Percentiles rank a stretch among this genome's conserved stretches.
These are phyloP conservation scores for Fusarium buharicum DNA, from an alignment of 2,329 filamentous ascomycete genomes.

Conservation along the genomic window DNA sequence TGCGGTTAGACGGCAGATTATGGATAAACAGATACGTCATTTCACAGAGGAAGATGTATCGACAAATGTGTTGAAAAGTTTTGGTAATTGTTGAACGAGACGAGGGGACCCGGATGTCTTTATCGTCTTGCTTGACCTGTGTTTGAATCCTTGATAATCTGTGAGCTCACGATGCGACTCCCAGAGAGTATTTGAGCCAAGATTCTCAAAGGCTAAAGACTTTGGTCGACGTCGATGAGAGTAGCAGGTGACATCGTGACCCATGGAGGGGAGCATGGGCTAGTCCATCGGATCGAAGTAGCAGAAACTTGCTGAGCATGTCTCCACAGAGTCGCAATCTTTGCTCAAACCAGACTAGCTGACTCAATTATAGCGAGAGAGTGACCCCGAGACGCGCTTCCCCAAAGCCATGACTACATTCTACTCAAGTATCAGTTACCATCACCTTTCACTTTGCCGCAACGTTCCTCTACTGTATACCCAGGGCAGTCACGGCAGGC, in stretches of 20 bases:
- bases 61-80: slow-evolving; percentile 27
- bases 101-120: slow-evolving; percentile 15
- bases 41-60: slow-evolving; percentile 8
- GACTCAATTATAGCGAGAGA: slow-evolving; percentile 15
- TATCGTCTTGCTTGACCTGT: slow-evolving; percentile 15
- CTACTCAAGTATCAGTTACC: slow-evolving; percentile 13
- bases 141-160: not conserved
- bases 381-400: slow-evolving; percentile 11
- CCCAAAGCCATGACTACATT: slow-evolving; percentile 26
- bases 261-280: slow-evolving; percentile 34
- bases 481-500: slow-evolving; percentile 26
- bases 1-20: slow-evolving; percentile 21
- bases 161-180: not conserved
- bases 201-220: slow-evolving; percentile 16
- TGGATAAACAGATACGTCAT: slow-evolving; percentile 39
- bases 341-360: slow-evolving; percentile 6
- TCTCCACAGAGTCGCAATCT: slow-evolving; percentile 29
- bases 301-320: slow-evolving; percentile 26
- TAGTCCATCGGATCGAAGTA: slow-evolving; percentile 12
- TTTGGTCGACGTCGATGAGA: slow-evolving; percentile 40
- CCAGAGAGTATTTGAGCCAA: slow-evolving; percentile 4
- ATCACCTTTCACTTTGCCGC: slow-evolving; percentile 19
- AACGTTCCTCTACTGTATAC: slow-evolving; percentile 26
- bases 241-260: slow-evolving; percentile 42
- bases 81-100: slow-evolving; percentile 14